These are phyloP conservation scores for Heritiera fomes DNA, from an alignment of 345 rosid species.

Conservation along the genomic window DNA sequence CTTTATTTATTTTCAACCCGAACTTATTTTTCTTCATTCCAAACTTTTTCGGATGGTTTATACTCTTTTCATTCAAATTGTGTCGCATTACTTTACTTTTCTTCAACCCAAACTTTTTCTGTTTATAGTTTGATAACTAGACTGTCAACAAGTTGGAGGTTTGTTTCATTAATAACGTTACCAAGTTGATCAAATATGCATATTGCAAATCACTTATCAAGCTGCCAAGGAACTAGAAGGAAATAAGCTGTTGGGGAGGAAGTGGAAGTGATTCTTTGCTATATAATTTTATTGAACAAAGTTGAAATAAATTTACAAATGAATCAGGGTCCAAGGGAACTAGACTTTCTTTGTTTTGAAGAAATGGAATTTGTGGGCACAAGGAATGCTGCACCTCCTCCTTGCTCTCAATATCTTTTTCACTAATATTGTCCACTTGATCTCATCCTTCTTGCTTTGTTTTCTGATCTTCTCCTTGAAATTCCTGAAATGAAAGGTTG, in stretches of 20 bases:
- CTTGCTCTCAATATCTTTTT: slow-evolving; percentile 62
- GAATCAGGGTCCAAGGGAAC: not conserved
- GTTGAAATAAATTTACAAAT: no score
- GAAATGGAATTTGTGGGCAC: slow-evolving; percentile 22
- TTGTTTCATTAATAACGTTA: no score
- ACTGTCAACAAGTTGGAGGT: no score
- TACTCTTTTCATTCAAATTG: no score
- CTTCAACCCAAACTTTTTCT: no score
- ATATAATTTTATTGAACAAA: no score
- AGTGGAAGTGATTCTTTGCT: not conserved
- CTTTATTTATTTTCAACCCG: no score
- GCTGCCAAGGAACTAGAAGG: not conserved
- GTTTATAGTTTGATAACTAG: not conserved
- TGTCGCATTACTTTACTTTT: no score
- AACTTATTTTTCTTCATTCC: no score
- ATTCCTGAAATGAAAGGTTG: slow-evolving; percentile 40
- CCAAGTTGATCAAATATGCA: no score
- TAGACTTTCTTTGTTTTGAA: not conserved
- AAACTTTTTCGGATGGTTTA: no score
- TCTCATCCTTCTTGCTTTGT: slow-evolving; percentile 76
- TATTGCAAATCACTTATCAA: not conserved
- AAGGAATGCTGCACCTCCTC: slow-evolving; percentile 54
- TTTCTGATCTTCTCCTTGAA: slow-evolving; percentile 65
- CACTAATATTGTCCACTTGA: slow-evolving; percentile 67
- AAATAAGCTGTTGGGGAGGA: not conserved